Evolutionary conservation across 441 rosid species (phyloP), one percentile per base, ranked within the genome.

Genomic region (Erodium trifolium): DNA sequence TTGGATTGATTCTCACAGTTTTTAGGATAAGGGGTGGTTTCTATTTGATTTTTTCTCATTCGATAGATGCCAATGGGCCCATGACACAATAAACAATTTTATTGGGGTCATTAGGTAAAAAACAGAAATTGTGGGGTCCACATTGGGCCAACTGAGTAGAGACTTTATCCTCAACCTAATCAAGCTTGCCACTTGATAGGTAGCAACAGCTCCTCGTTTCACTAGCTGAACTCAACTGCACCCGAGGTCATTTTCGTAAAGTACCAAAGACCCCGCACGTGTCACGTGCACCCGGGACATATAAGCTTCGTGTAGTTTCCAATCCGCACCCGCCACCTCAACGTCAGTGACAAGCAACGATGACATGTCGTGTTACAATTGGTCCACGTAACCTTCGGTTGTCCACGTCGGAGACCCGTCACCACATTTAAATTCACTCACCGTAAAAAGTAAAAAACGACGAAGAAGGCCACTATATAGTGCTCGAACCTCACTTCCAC

Each of bases 401-500:
- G 10, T 55, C 62, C 62, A 55, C 62, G 62, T 12, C 18, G 62
- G 62, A 55, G 16, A 55, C 16, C 16, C 2, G 1, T 5, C 49
- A 11, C 11, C 12, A 3, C 12, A 1, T 55, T 55, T 55, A 14
- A 55, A 55, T 16, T 55, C n/a, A 55, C 16, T 55, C 23, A 55
- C 17, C 62, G 62, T 55, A 5, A 2, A 0, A 34, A 5, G 37
- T 34, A 34, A 34, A 34, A 3, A 7, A 34, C 69, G 10, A 55
- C 3, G 55, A 69, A 49, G 66, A 60, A 27, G 41, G 70, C 67
- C 9, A 1, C 43, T 76, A 80, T 81, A 79, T 73, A 75, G 67
- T 0, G 11, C 62, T 2, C 64, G 0, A 27, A 11, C n/a, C 9
- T 37, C 51, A 53, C 65, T 57, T 71, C 72, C 1, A 69, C 66